Evolutionary conservation across 2,329 filamentous ascomycete species (phyloP), one percentile per base, ranked within the genome.

Genomic region (Aulographum hederae): DNA sequence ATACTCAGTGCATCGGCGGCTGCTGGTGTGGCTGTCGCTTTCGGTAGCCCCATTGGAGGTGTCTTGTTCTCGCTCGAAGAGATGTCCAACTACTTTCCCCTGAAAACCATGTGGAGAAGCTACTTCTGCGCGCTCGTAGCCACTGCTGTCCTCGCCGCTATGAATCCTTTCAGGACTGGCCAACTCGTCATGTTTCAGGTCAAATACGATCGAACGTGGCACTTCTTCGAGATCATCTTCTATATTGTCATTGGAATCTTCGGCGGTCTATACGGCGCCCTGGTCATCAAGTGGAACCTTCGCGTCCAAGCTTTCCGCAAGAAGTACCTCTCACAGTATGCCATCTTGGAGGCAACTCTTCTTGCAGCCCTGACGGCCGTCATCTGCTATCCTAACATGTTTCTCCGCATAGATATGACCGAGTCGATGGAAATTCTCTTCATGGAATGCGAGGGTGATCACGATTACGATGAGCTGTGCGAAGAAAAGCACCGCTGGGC

Each of bases 121-220:
- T 98, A 95, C 52, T 95, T 98, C 52, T 98, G 89, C 54, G 89
- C 89, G 18, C 58, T 98, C 40, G 86, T 98, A 4, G 89, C 85
- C 4, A 95, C 89, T 1, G 82, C 84, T 31, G 82, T 93, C 12
- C 59, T 98, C 25, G 78, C 89, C 17, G 64, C 68, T 36, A 92
- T 98, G 81, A 98, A 98, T 44, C 89, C 89, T 15, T 98, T 98
- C 56, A 66, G 89, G 32, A 95, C 89, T 0, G 89, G 89, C 14
- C 89, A 98, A 49, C 67, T 98, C 26, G 89, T 98, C 69, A 95
- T 98, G 86, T 98, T 98, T 54, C 85, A 93, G 46, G 86, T 98
- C 46, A 73, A 73, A 44, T 98, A 98, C 48, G 86, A 95, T 52
- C 77, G 86, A 26, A 77, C 79, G 26, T 98, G 89, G 89, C 89